These are phyloP conservation scores for Trichoderma citrinoviride DNA, from an alignment of 2,329 filamentous ascomycete genomes.

Conservation along the genomic window DNA sequence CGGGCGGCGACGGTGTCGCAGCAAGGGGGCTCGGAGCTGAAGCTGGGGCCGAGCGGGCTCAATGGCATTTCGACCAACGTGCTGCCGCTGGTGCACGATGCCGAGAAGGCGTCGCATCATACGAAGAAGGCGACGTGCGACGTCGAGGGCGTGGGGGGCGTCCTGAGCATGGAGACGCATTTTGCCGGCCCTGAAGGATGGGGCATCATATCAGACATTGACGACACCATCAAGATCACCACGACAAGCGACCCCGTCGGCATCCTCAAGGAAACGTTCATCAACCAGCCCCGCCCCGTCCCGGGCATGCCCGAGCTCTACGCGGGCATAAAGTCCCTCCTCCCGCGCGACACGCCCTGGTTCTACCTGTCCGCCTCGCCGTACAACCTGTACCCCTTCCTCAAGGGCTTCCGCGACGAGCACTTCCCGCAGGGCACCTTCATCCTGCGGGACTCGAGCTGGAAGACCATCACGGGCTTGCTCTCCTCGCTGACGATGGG, in stretches of 20 bases:
- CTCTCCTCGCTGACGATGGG: conserved; percentile 75
- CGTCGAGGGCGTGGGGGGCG: conserved; percentile 51
- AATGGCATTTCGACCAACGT: conserved; percentile 70
- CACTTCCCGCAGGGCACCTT: conserved; percentile 77
- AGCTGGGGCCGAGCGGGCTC: conserved; percentile 66
- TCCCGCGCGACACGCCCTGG: conserved; percentile 65
- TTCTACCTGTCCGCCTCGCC: conserved; percentile 94
- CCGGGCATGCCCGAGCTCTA: conserved; percentile 85
- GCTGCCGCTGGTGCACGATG: conserved; percentile 45
- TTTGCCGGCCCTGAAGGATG: conserved; percentile 77
- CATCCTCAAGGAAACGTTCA: conserved; percentile 80
- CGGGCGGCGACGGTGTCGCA: conserved; percentile 66
- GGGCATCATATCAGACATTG: conserved; percentile 83
- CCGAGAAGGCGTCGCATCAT: conserved; percentile 42
- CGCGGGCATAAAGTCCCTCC: conserved; percentile 54
- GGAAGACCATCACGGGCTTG: conserved; percentile 79
- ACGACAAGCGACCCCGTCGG: conserved; percentile 75
- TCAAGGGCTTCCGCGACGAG: conserved; percentile 67
- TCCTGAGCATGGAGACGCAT: conserved; percentile 64
- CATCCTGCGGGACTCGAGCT: conserved; percentile 79
- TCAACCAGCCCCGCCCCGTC: conserved; percentile 68
- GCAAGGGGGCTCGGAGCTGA: conserved; percentile 42
- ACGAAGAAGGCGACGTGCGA: conserved; percentile 48
- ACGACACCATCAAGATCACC: conserved; percentile 94
- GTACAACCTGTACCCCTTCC: conserved; percentile 89